Evolutionary conservation across 352 stramenopile species (phyloP), one percentile per base, ranked within the genome.

Genomic region (Phytopythium helicoides): DNA sequence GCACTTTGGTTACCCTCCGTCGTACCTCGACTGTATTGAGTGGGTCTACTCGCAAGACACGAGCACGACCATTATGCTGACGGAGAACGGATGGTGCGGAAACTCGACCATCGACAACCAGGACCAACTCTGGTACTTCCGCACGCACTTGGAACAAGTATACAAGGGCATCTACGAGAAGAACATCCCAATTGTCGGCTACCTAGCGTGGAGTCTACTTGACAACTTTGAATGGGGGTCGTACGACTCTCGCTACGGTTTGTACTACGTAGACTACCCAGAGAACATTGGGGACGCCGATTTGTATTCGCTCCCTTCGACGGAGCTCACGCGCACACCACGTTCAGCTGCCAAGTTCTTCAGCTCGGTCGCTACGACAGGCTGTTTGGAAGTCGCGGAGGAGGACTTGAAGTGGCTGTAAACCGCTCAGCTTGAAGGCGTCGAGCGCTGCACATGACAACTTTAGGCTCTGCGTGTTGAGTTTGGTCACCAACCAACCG

Each of bases 191-290:
- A 60, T 98, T 26, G 68, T 79, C 48, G 90, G 86, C 4, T 98
- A 97, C 64, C 97, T 93, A 64, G 86, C 83, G 11, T 98, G 92
- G 91, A 89, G 71, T 45, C 59, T 64, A 34, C 44, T 66, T n/a
- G 56, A 68, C 37, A 68, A 68, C 41, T 68, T 56, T 47, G 61
- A 68, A 36, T 68, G 61, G 61, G 61, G 56, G 1, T 68, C 61
- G 3, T 68, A 61, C 52, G 64, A 71, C 18, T 64, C 69, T 23
- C 71, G 75, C 28, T 86, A 81, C 54, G 76, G 76, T 7, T 62
- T 87, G 15, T 87, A 76, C 60, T 76, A 84, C 49, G 72, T 86
- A 22, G 68, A 86, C 38, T 86, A 71, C 61, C 66, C 73, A 7
- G 54, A 62, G n/a, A 54, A 60, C 58, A 85, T 70, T 21, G 62